Evolutionary conservation across 148 eudicot genomes (phyloP).

Genomic region (Arbutus unedo): DNA sequence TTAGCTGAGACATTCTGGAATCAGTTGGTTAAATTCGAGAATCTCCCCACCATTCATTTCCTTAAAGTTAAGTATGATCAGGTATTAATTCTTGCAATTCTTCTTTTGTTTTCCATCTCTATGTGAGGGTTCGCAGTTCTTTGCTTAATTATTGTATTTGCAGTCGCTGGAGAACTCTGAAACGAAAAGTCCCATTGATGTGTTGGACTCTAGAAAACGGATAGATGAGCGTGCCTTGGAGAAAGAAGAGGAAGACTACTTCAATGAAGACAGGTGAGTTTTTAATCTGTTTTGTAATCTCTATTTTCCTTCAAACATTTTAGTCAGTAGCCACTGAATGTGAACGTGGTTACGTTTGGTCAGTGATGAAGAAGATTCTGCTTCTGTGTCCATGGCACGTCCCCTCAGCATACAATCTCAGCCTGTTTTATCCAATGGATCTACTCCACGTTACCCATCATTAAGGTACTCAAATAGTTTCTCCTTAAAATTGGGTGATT

Average conservation of each 20-base stretch:
- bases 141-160: conserved; percentile 26
- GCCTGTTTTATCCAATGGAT: conserved; percentile 58
- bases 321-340: conserved; percentile 6
- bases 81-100: conserved; percentile 36
- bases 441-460: conserved; percentile 37
- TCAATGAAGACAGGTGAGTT: conserved; percentile 82
- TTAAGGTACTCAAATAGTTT: conserved; percentile 44
- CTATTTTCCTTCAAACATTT: neutral
- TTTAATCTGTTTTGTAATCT: neutral
- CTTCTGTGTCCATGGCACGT: conserved; percentile 54
- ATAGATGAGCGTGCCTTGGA: conserved; percentile 87
- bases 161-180: conserved; percentile 73
- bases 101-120: neutral
- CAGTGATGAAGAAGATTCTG: conserved; percentile 97
- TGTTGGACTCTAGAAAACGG: conserved; percentile 64
- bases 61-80: conserved; percentile 88
- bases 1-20: conserved; percentile 81
- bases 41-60: conserved; percentile 47
- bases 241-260: conserved; percentile 97
- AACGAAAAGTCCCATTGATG: conserved; percentile 32
- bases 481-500: neutral
- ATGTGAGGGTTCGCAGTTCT: neutral
- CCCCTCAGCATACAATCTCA: conserved; percentile 34
- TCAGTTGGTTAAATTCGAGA: conserved; percentile 67
- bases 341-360: conserved; percentile 10